Evolutionary conservation across 2,329 filamentous ascomycete species (phyloP).

Genomic region (Nigrospora osmanthi): DNA sequence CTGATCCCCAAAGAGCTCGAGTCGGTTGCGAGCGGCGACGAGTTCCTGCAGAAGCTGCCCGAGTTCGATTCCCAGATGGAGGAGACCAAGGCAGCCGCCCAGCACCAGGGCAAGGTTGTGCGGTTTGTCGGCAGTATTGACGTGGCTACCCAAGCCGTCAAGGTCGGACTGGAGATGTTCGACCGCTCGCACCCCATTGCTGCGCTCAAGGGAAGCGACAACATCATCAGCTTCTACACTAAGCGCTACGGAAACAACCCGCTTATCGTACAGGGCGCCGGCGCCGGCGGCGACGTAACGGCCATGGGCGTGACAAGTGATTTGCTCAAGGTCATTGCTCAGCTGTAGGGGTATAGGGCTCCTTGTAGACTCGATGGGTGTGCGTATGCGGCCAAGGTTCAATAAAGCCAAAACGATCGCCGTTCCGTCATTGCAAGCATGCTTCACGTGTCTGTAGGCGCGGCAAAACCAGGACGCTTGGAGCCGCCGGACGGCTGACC

Average conservation of each 20-base stretch:
- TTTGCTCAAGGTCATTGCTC: constrained; percentile 77
- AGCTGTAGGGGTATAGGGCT: constrained; percentile 39
- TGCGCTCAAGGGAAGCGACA: constrained; percentile 91
- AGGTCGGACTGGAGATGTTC: constrained; percentile 86
- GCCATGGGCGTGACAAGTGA: constrained; percentile 97
- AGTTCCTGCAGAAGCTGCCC: constrained; percentile 76
- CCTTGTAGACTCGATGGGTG: too few relatives aligned
- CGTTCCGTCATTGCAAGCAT: too few relatives aligned
- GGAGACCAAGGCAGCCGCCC: constrained; percentile 73
- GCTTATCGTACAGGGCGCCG: constrained; percentile 88
- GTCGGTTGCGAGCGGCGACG: constrained; percentile 65
- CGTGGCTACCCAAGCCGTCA: constrained; percentile 70
- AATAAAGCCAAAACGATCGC: too few relatives aligned
- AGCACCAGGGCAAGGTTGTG: constrained; percentile 83
- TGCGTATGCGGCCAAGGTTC: too few relatives aligned
- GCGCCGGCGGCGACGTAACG: constrained; percentile 89
- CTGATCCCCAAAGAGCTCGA: constrained; percentile 86
- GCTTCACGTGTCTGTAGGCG: neutral
- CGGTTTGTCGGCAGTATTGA: constrained; percentile 93
- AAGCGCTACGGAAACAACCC: constrained; percentile 88
- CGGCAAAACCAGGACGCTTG: neutral
- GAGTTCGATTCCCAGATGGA: constrained; percentile 90
- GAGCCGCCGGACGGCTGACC: neutral
- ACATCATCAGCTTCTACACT: constrained; percentile 98
- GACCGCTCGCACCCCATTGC: constrained; percentile 88